Base-by-base conservation (phyloP, 805 yeast species). In the Zygosaccharomyces rouxii region DNA sequence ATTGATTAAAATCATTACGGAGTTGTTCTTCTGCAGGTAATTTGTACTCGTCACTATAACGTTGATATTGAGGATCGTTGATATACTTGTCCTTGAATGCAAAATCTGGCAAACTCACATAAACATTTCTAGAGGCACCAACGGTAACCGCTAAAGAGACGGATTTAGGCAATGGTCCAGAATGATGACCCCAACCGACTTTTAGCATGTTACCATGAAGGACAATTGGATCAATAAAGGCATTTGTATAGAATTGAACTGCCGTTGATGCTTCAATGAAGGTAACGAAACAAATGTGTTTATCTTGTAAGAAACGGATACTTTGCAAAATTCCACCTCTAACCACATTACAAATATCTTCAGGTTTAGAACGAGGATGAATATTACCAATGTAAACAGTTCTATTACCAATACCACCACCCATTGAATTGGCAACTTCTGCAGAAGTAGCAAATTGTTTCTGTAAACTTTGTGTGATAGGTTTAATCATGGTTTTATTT, bases 81-180 rank as follows among this genome's bases (percentile, higher is more conserved):
- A 57, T 56, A 41, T 47, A 61, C 45, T 66, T 66, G 38, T 70
- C 70, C 39, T 74, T 71, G 51, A 73, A 76, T 5, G 71, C 66
- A 42, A 54, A 59, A 44, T 69, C 73, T 13, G 72, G 72, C 46
- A 81, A 66, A 31, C 92, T 89, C 50, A 86, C 79, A 63, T 86
- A 86, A 13, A 86, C 79, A 61, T 86, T 86, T 70, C 95, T 76
- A 28, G 86, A 79, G 2, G 90, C 92, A 26, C 90, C 89, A 2
- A 78, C 76, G 1, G 86, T 77, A 2, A 84, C 86, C 2, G 88
- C 88, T 39, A 77, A 64, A 0, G 81, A 69, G 38, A 86, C 73
- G 1, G 75, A 72, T 38, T 78, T 72, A 30, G 74, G 73, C 28
- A 85, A 58, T 0, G 85, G 81, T 1, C 90, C 89, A 13, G 84